Base-by-base conservation (phyloP, 352 stramenopile genomes). In the Nothophytophthora sp. region DNA sequence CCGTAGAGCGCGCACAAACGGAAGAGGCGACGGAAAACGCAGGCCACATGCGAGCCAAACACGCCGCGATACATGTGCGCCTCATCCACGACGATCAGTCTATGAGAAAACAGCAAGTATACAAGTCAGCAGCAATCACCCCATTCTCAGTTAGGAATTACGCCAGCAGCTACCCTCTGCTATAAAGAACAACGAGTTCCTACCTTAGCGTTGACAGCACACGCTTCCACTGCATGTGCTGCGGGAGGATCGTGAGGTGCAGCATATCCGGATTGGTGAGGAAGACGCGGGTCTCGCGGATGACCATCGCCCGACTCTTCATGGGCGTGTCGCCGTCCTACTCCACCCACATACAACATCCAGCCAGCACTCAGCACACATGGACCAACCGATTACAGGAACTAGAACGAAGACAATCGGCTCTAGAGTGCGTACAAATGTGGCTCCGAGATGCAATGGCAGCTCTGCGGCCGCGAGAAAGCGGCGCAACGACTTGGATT, bases 231-330 rank as follows among this genome's bases (percentile, higher is more conserved):
- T 88, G 63, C 13, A 73, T 75, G 69, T 98, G 93, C n/a, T 96
- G 78, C 1, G 96, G 92, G 12, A 99, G 63, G 22, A 99, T 96
- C n/a, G 90, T 90, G 12, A 96, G 80, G 67, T 99, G 97, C 13
- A 99, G 76, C 60, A 99, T 99, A 64, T 99, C 97, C 22, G 97
- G 97, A 70, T 99, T 99, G 4, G 96, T 99, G n/a, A 99, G 70
- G 43, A 99, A 96, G 32, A 99, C 86, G 38, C 97, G 90, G 9
- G 86, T 86, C 18, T 96, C 73, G 10, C 71, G 68, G 19, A 91
- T 87, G 22, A 98, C 79, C 35, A 78, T 75, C 19, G 79, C 81
- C 6, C 97, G 86, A 38, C 92, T 77, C 47, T 83, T 81, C 68
- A 98, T 95, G 8, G 83, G 70, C 6, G 95, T 98, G 63, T 99